These are phyloP conservation scores for Lactarius trivialis DNA, from an alignment of 768 basidiomycete species.

Conservation along the genomic window DNA sequence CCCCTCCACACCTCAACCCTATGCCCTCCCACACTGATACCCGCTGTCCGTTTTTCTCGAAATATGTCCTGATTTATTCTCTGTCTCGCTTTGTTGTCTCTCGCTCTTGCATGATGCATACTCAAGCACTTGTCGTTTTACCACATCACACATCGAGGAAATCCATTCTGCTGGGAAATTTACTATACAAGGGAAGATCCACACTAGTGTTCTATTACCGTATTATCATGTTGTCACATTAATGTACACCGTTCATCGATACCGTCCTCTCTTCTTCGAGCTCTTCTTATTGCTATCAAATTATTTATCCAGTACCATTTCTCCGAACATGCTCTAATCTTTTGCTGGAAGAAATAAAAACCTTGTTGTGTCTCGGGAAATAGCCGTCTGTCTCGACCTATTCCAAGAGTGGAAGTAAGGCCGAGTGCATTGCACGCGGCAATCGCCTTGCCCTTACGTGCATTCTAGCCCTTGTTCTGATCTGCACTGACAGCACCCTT, in stretches of 20 bases:
- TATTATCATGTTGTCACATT: background rate
- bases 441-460: too few relatives aligned
- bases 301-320: background rate
- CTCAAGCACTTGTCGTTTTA: background rate
- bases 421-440: background rate
- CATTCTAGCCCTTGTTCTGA: too few relatives aligned
- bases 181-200: background rate
- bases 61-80: background rate
- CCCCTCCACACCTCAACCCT: background rate
- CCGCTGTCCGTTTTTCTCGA: background rate
- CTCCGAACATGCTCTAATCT: background rate
- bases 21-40: background rate
- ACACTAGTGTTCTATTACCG: background rate
- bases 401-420: background rate
- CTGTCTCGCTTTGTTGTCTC: background rate
- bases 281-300: background rate
- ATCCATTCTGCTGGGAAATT: background rate
- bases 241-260: background rate
- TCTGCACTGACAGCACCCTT: too few relatives aligned
- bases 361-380: background rate
- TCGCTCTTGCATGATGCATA: background rate
- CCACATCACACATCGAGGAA: background rate
- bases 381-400: background rate
- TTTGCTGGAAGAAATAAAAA: background rate
- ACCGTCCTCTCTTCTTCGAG: background rate